Evolutionary conservation across 352 stramenopile genomes (phyloP).

Genomic region (Globisporangium viniferum): DNA sequence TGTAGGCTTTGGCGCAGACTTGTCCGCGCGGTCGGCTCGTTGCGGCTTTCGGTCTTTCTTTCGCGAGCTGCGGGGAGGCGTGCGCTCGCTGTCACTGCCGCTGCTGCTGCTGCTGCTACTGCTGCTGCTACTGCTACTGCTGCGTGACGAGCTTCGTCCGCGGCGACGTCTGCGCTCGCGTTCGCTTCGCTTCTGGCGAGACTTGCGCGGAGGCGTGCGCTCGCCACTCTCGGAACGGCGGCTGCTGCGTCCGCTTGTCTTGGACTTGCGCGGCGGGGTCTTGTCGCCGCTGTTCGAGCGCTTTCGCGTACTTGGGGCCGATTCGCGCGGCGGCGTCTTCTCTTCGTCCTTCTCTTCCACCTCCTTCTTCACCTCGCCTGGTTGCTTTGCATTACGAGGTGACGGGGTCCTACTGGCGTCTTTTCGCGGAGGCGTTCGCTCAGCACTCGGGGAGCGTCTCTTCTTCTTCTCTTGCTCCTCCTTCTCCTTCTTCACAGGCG

Average conservation of each 20-base stretch:
- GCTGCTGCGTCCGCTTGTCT: slow-evolving; percentile 7
- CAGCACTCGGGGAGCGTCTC: slow-evolving; percentile 6
- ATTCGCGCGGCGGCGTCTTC: slow-evolving; percentile 3
- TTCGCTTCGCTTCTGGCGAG: slow-evolving; percentile 7
- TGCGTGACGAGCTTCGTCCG: slow-evolving; percentile 7
- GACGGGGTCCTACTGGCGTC: background rate
- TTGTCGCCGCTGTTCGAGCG: slow-evolving; percentile 17
- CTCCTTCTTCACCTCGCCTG: background rate
- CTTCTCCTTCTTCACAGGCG: background rate
- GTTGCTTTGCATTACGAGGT: slow-evolving; percentile 1
- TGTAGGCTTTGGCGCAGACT: background rate
- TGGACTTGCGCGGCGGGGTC: slow-evolving; percentile 34
- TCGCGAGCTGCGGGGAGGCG: slow-evolving; percentile 19
- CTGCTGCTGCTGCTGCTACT: slow-evolving; percentile 10
- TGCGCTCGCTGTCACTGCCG: slow-evolving; percentile 14
- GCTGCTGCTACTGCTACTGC: slow-evolving; percentile 3
- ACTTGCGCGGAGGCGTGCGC: slow-evolving; percentile 9
- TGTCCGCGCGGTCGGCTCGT: background rate
- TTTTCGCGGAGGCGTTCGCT: slow-evolving; percentile 6
- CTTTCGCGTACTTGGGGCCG: background rate
- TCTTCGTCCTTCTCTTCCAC: background rate
- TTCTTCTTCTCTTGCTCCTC: background rate
- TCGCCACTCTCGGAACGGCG: slow-evolving; percentile 12
- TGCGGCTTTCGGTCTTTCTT: slow-evolving; percentile 12
- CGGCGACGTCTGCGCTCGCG: slow-evolving; percentile 8